Evolutionary conservation across 2,329 filamentous ascomycete genomes (phyloP), one percentile per base, ranked within the genome.

Genomic region (Aspergillus calidoustus): DNA sequence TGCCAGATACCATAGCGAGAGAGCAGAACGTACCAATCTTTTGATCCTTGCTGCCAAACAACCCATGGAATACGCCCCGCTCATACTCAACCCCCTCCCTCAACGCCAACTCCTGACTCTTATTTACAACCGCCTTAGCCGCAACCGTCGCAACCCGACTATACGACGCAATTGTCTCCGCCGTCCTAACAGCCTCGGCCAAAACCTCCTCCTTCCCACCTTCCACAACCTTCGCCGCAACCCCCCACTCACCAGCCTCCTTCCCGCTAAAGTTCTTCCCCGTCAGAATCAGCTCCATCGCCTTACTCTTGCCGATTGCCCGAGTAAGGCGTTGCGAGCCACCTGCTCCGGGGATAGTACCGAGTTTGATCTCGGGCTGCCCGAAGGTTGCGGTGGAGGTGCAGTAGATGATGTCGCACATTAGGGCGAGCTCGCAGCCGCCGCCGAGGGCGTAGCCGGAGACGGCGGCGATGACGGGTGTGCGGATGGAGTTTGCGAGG

Each of bases 71-170:
- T 38, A 98, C 85, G 57, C 93, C 87, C 74, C 95, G 86, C 85
- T 99, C 95, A 79, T 88, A 98, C 81, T 99, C 95, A 1, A 99
- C 91, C 15, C 95, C 95, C 73, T 98, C 95, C 69, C 91, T 83
- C 62, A 99, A 81, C 3, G 89, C 84, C 69, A 97, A 80, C 71
- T 99, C 95, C 83, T 98, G 93, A 78, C 93, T 97, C 88, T 97
- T 98, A 77, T 98, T 97, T 59, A 99, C 94, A n/a, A 95, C 94
- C 83, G 99, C 95, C 84, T 99, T 99, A 60, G 87, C 90, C 11
- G 91, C 95, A 80, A 92, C 88, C 61, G 96, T 87, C 1, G 94
- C 91, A n/a, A 99, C 89, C 74, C 85, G 87, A 56, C 91, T 93
- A 79, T 95, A 92, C 1, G 90, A 82, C 0, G 95, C 93, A 80